Percentiles rank a stretch among this genome's conserved stretches.
phyloP scores from a whole-genome alignment of 441 rosid species.

The Cnidoscolus chayamansa region DNA sequence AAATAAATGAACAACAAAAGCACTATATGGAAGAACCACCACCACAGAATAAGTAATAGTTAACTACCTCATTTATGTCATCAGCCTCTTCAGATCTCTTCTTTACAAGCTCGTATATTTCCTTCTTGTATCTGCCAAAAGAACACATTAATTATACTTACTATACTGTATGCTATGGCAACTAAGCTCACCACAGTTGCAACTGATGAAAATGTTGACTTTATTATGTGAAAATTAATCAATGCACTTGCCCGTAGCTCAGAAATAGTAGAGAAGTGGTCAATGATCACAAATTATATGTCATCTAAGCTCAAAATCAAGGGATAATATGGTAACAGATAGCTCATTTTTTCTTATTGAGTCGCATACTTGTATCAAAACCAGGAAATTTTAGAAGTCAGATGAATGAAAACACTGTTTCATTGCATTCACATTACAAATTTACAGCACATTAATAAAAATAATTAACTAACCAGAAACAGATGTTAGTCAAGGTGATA shows the following conservation, averaged over 20 bases:
- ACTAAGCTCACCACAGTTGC: background rate
- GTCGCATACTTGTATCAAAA: too few species aligned
- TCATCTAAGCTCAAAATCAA: too few species aligned
- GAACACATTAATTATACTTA: background rate
- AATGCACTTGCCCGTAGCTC: background rate
- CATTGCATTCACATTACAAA: too few species aligned
- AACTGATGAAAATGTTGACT: background rate
- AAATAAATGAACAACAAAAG: background rate
- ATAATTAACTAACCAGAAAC: too few species aligned
- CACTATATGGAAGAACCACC: background rate
- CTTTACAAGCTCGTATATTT: conserved; percentile 77
- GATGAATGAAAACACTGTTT: too few species aligned
- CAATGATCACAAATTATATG: too few species aligned
- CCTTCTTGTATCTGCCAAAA: conserved; percentile 70
- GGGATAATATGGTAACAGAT: too few species aligned
- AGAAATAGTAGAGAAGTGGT: too few species aligned
- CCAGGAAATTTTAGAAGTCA: too few species aligned
- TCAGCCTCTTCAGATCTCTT: conserved; percentile 72
- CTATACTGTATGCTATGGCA: background rate
- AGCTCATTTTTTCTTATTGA: too few species aligned
- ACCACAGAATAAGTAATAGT: background rate
- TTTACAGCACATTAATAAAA: too few species aligned
- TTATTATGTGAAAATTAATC: too few species aligned
- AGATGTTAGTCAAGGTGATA: background rate
- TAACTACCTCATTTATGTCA: conserved; percentile 59